A percentile compares a stretch with the other conserved stretches of the same genome.
Conservation (phyloP, 2,329 filamentous ascomycete species). For the Fusarium sp. region DNA sequence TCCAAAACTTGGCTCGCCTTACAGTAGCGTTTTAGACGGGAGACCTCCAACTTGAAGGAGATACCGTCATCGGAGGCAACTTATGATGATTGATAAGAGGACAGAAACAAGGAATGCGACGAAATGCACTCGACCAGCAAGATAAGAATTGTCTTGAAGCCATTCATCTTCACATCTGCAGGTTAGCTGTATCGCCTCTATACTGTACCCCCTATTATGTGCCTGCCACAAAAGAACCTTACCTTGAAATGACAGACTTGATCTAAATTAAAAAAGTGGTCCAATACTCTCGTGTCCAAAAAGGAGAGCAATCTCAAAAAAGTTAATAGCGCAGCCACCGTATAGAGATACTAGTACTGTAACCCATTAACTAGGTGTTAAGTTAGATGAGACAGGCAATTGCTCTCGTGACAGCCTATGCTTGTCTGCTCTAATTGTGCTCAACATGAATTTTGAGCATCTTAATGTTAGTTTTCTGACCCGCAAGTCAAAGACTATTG, state of each 20-base stretch:
- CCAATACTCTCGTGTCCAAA: constrained; percentile 32
- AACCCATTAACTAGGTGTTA: not conserved
- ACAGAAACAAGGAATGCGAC: constrained; percentile 23
- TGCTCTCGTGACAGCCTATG: constrained; percentile 34
- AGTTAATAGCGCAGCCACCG: constrained; percentile 23
- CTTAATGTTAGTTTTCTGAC: constrained; percentile 9
- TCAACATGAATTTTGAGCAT: constrained; percentile 13
- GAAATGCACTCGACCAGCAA: not conserved
- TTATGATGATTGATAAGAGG: constrained; percentile 32
- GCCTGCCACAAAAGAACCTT: constrained; percentile 2
- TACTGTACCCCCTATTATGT: not conserved
- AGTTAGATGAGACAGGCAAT: constrained; percentile 35
- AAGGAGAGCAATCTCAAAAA: constrained; percentile 37
- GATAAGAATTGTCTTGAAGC: not conserved
- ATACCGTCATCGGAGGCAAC: constrained; percentile 29
- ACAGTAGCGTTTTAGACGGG: constrained; percentile 15
- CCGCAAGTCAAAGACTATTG: not conserved
- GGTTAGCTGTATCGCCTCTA: not conserved
- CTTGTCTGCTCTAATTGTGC: constrained; percentile 21
- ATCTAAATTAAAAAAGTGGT: constrained; percentile 42
- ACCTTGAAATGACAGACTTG: constrained; percentile 23
- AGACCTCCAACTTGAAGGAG: not conserved
- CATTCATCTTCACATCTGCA: not conserved
- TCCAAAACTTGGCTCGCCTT: constrained; percentile 33
- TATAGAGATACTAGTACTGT: not conserved